Evolutionary conservation across 768 basidiomycete genomes (phyloP).

Genomic region (Boletus pseudo-olivaceus): DNA sequence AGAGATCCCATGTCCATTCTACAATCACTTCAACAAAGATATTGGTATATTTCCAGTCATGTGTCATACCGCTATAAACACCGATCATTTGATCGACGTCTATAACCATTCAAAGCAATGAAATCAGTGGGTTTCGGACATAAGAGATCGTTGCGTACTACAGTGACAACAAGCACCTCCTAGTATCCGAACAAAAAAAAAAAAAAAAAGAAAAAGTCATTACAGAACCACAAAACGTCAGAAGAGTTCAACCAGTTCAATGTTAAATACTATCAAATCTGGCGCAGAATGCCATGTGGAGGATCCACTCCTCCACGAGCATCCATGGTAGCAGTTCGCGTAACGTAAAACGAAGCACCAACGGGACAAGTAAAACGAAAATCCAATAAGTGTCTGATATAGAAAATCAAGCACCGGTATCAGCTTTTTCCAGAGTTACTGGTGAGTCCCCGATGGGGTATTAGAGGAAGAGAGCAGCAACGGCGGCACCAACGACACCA

Average conservation of each 20-base stretch:
- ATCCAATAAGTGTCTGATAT: slow-evolving; percentile 9
- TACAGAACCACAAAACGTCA: background rate
- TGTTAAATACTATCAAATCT: slow-evolving; percentile 2
- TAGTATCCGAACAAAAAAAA: slow-evolving; percentile 15
- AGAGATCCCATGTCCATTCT: too few relatives aligned
- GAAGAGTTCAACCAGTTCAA: background rate
- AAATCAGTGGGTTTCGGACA: slow-evolving; percentile 13
- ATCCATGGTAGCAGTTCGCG: slow-evolving; percentile 2
- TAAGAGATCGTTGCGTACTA: slow-evolving; percentile 14
- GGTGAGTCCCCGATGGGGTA: background rate
- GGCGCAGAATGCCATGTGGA: background rate
- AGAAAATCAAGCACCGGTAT: slow-evolving; percentile 19
- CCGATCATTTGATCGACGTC: background rate
- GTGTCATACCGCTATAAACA: background rate
- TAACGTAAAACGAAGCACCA: slow-evolving; percentile 19
- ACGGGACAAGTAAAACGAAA: slow-evolving; percentile 5
- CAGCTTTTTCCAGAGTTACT: slow-evolving; percentile 7
- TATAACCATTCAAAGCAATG: background rate
- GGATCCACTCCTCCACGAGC: background rate
- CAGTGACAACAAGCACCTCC: slow-evolving; percentile 12
- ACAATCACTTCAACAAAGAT: too few relatives aligned
- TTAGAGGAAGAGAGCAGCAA: slow-evolving; percentile 40
- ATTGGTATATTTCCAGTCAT: too few relatives aligned
- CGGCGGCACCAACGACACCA: slow-evolving; percentile 34
- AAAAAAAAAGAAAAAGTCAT: slow-evolving; percentile 5